A percentile compares a stretch with the other conserved stretches of the same genome.
phyloP scores from a whole-genome alignment of 139 green algal genomes.

The Pleodorina starrii region DNA sequence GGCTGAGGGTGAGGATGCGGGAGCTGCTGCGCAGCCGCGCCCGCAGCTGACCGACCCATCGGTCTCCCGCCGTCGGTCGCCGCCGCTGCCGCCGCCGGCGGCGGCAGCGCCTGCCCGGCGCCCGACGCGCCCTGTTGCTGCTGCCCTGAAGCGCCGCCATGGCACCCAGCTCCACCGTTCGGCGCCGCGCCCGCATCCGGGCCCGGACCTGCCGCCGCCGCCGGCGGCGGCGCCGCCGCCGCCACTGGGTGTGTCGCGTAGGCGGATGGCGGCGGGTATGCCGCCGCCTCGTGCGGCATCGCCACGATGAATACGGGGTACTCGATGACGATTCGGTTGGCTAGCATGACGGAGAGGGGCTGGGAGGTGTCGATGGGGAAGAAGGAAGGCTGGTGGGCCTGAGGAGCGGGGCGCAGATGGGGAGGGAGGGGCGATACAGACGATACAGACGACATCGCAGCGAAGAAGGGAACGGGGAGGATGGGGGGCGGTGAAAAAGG shows the following conservation, averaged over 20 bases:
- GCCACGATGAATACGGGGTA: constrained; percentile 62
- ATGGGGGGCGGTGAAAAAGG: no score
- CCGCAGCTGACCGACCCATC: neutral
- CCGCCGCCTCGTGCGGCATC: constrained; percentile 43
- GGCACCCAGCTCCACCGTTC: no score
- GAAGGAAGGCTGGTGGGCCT: constrained; percentile 67
- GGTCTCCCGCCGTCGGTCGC: no score
- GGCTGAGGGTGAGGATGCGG: neutral
- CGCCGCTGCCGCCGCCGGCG: no score
- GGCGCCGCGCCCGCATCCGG: neutral
- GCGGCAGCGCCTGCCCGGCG: no score
- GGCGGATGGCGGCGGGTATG: constrained; percentile 24
- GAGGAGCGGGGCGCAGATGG: neutral
- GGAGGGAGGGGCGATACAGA: neutral
- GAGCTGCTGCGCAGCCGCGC: neutral
- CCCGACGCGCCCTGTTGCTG: neutral
- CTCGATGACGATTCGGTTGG: constrained; percentile 67
- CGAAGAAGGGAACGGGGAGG: neutral
- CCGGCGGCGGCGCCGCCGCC: no score
- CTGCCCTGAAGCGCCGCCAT: no score
- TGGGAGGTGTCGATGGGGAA: constrained; percentile 57
- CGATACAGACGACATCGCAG: neutral
- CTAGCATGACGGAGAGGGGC: constrained; percentile 55
- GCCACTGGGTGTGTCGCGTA: neutral
- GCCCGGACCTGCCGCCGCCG: neutral